A percentile compares a stretch with the other conserved stretches of the same genome.
Evolutionary conservation across 352 stramenopile species (phyloP).

Genomic region (Pythium aquatile): DNA sequence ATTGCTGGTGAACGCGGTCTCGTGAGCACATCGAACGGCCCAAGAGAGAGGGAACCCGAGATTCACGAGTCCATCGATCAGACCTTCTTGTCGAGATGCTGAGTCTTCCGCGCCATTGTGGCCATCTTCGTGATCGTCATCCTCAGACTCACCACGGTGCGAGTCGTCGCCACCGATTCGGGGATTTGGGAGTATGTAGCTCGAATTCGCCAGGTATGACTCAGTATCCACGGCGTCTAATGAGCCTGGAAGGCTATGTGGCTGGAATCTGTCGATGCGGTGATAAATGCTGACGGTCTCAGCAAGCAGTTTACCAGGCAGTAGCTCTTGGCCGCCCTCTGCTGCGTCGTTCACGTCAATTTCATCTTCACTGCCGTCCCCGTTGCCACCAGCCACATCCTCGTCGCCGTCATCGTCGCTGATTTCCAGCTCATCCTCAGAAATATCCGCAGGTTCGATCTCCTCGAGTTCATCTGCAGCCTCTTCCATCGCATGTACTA

Average conservation of each 20-base stretch:
- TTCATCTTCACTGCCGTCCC: background rate
- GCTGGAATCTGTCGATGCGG: background rate
- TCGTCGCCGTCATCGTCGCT: background rate
- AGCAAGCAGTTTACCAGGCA: background rate
- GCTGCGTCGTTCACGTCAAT: background rate
- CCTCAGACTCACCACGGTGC: background rate
- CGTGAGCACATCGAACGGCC: conserved; percentile 55
- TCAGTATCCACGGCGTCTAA: background rate
- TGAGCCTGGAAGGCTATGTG: background rate
- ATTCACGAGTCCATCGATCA: conserved; percentile 74
- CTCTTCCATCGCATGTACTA: conserved; percentile 10
- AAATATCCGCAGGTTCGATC: background rate
- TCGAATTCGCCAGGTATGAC: background rate
- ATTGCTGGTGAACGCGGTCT: conserved; percentile 41
- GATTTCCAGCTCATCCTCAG: background rate
- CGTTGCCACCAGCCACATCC: background rate
- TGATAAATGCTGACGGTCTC: background rate
- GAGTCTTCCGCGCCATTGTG: background rate
- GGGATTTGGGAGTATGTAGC: background rate
- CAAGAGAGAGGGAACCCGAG: conserved; percentile 88
- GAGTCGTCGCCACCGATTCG: background rate
- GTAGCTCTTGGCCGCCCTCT: background rate
- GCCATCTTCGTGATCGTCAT: conserved; percentile 4
- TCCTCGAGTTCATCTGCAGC: background rate
- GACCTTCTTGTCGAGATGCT: conserved; percentile 32